Conservation (phyloP, 78 protist species). For the Trichosphaerium sp. region DNA sequence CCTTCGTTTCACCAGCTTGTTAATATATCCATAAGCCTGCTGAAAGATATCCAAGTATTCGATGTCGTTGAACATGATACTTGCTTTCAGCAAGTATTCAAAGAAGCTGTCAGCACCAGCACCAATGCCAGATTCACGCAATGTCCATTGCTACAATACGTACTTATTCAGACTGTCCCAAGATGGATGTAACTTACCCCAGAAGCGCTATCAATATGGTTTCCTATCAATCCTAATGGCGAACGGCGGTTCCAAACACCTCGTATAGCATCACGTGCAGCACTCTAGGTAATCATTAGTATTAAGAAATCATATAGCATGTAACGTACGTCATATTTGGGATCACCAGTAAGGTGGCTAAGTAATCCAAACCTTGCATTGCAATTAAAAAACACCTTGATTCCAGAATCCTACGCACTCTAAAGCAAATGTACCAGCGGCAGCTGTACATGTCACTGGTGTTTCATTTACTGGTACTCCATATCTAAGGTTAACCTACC, state of each 20-base stretch:
- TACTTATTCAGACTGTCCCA: too few species aligned
- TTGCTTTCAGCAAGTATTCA: constrained; percentile 77
- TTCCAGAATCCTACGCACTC: constrained; percentile 76
- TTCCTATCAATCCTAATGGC: constrained; percentile 57
- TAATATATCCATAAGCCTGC: background rate
- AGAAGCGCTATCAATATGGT: constrained; percentile 53
- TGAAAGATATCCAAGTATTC: constrained; percentile 27
- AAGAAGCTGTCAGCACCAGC: constrained; percentile 73
- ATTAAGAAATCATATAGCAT: background rate
- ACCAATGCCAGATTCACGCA: constrained; percentile 67
- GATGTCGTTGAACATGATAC: constrained; percentile 34
- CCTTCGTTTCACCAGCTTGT: constrained; percentile 3
- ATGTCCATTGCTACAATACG: too few species aligned
- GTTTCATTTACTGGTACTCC: constrained; percentile 74
- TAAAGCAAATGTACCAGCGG: constrained; percentile 70
- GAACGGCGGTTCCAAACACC: constrained; percentile 47
- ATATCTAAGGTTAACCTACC: constrained; percentile 55
- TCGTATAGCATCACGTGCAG: constrained; percentile 32
- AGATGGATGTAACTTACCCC: too few species aligned
- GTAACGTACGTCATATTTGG: too few species aligned
- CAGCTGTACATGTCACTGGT: constrained; percentile 69
- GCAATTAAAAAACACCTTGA: constrained; percentile 39
- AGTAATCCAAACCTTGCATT: constrained; percentile 30
- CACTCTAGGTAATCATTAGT: background rate
- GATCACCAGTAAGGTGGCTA: constrained; percentile 34